Evolutionary conservation across 2,329 filamentous ascomycete genomes (phyloP).

Genomic region (Parastagonospora avenae): DNA sequence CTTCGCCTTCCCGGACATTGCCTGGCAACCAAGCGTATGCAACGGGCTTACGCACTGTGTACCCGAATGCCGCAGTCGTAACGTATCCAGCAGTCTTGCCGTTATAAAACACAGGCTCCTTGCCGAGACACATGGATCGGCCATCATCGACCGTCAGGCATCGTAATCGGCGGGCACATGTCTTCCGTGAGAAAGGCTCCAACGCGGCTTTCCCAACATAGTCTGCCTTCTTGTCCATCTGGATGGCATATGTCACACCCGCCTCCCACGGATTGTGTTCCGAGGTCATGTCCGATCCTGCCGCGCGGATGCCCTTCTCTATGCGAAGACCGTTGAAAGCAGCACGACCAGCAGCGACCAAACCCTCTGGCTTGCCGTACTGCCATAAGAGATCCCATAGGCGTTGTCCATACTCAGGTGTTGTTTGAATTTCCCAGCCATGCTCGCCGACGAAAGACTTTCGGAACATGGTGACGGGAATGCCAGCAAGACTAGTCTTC

Average conservation of each 20-base stretch:
- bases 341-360: conserved; percentile 63
- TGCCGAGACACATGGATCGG: conserved; percentile 62
- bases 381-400: conserved; percentile 65
- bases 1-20: conserved; percentile 52
- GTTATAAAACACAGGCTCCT: conserved; percentile 63
- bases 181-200: conserved; percentile 47
- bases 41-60: conserved; percentile 63
- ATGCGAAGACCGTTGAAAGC: conserved; percentile 65
- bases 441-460: conserved; percentile 66
- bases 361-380: conserved; percentile 60
- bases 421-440: conserved; percentile 68
- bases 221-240: conserved; percentile 51
- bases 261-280: conserved; percentile 67
- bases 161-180: conserved; percentile 46
- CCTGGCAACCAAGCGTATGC: conserved; percentile 64
- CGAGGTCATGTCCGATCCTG: conserved; percentile 63
- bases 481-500: conserved; percentile 56
- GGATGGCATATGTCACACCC: conserved; percentile 59
- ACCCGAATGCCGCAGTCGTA: conserved; percentile 66
- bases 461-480: conserved; percentile 62
- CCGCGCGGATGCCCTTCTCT: conserved; percentile 64
- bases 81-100: conserved; percentile 61
- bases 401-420: conserved; percentile 61
- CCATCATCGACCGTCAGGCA: conserved; percentile 63
- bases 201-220: conserved; percentile 61